Conservation (phyloP, 108 stramenopile genomes). For the Pinguiococcus pyrenoidosus region DNA sequence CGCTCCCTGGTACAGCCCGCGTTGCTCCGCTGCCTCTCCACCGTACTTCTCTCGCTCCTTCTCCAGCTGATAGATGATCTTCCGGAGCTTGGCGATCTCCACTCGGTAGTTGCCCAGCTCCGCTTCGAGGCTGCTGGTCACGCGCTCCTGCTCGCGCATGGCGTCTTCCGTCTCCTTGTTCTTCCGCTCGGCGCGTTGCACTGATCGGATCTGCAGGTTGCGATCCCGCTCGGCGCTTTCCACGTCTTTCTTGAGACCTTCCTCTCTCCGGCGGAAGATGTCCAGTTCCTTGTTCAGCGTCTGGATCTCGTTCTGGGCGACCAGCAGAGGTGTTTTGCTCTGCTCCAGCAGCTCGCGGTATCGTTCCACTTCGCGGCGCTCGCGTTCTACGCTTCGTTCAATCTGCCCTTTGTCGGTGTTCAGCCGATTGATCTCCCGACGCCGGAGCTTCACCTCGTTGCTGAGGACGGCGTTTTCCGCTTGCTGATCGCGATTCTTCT, state of each 20-base stretch:
- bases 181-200: conserved; percentile 33
- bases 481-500: conserved; percentile 7
- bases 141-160: conserved; percentile 43
- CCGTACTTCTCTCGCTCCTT: conserved; percentile 57
- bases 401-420: conserved; percentile 22
- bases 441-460: conserved; percentile 26
- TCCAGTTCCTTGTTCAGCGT: conserved; percentile 33
- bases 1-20: conserved; percentile 34
- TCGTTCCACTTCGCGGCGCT: conserved; percentile 22
- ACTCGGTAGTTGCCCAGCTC: conserved; percentile 45
- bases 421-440: background rate
- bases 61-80: conserved; percentile 47
- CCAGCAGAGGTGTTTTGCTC: conserved; percentile 22
- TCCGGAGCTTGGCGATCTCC: conserved; percentile 25
- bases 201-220: background rate
- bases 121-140: conserved; percentile 39
- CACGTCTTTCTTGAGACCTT: conserved; percentile 26
- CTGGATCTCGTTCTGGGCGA: conserved; percentile 29
- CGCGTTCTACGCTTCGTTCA: conserved; percentile 38
- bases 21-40: conserved; percentile 45
- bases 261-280: conserved; percentile 25
- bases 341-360: conserved; percentile 26
- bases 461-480: background rate
- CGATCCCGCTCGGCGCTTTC: conserved; percentile 2
- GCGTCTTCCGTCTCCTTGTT: conserved; percentile 35